Percentiles rank a stretch among this genome's conserved stretches.
phyloP scores from a whole-genome alignment of 2,329 filamentous ascomycete genomes.

The Phoma herbarum region DNA sequence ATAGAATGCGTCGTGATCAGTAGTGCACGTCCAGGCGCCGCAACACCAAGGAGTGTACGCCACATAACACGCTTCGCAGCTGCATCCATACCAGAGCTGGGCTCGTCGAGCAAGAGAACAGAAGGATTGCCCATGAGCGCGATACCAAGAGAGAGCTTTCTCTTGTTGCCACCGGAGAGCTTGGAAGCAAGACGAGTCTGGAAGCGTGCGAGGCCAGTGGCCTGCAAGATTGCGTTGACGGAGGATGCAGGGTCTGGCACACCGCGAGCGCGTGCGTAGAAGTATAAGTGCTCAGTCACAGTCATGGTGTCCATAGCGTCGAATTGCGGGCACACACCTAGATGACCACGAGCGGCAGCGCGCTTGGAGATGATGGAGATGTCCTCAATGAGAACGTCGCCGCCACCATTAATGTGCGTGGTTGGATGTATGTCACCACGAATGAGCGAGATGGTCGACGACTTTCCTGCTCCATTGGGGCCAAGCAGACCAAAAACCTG shows the following conservation, averaged over 20 bases:
- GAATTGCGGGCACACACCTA: constrained; percentile 87
- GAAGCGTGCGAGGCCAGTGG: constrained; percentile 79
- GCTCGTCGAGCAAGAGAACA: constrained; percentile 88
- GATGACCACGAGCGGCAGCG: constrained; percentile 74
- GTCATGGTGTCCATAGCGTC: constrained; percentile 89
- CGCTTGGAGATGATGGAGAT: constrained; percentile 77
- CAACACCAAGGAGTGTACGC: constrained; percentile 78
- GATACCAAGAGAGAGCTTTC: constrained; percentile 89
- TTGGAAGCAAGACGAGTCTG: constrained; percentile 77
- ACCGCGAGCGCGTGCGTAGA: constrained; percentile 87
- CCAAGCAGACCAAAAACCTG: constrained; percentile 91
- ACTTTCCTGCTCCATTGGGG: constrained; percentile 91
- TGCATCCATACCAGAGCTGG: constrained; percentile 87
- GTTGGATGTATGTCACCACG: constrained; percentile 85
- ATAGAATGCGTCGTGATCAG: constrained; percentile 92
- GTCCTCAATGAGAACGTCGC: constrained; percentile 82
- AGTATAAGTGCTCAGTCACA: constrained; percentile 82
- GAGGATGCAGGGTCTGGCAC: constrained; percentile 79
- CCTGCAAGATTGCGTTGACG: constrained; percentile 77
- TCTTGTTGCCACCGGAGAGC: constrained; percentile 89
- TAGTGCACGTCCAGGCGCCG: constrained; percentile 76
- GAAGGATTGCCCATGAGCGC: constrained; percentile 91
- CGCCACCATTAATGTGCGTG: constrained; percentile 63
- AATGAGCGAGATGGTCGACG: constrained; percentile 87
- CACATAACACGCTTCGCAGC: constrained; percentile 94